phyloP scores from a whole-genome alignment of 495 filamentous ascomycete genomes.

The Beverwykella pulmonaria region DNA sequence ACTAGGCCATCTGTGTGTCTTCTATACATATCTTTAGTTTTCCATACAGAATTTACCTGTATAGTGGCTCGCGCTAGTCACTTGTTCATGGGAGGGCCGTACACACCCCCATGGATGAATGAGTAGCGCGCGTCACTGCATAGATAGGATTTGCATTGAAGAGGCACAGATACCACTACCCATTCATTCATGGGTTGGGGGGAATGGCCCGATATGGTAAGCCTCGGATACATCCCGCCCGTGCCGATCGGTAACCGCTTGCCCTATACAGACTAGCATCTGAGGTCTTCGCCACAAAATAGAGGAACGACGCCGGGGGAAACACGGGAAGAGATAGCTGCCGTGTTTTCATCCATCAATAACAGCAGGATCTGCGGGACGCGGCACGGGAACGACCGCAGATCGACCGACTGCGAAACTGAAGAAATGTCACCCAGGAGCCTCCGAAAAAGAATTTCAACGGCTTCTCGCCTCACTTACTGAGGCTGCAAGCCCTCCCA shows the following conservation, averaged over 20 bases:
- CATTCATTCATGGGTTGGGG: too few relatives aligned
- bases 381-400: background rate
- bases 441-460: background rate
- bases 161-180: too few relatives aligned
- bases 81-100: too few relatives aligned
- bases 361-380: background rate
- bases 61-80: too few relatives aligned
- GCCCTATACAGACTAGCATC: background rate
- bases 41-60: too few relatives aligned
- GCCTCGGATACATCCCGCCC: background rate
- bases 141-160: too few relatives aligned
- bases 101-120: too few relatives aligned
- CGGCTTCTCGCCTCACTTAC: background rate
- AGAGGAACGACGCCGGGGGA: background rate
- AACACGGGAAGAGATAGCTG: background rate
- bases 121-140: too few relatives aligned
- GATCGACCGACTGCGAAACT: background rate
- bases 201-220: background rate
- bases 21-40: too few relatives aligned
- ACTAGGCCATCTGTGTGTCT: too few relatives aligned
- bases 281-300: too few relatives aligned
- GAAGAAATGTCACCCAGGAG: background rate
- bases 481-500: background rate
- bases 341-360: background rate
- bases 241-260: background rate